Percentiles rank a stretch among this genome's conserved stretches.
Evolutionary conservation across 805 yeast genomes (phyloP).

Genomic region (Metschnikowia chrysomelidarum): DNA sequence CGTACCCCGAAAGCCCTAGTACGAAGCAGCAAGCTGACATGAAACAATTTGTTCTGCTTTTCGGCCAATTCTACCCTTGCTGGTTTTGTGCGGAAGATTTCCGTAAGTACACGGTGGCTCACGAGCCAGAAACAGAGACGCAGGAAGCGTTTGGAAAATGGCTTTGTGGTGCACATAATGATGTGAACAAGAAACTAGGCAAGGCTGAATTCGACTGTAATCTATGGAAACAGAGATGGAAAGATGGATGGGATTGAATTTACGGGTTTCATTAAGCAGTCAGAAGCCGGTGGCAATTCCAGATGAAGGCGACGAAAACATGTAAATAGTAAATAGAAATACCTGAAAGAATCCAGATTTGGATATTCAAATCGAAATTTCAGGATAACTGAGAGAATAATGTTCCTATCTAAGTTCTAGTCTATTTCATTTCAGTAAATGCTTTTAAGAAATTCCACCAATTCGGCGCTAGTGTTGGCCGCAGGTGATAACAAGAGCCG

Average conservation of each 20-base stretch:
- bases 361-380: no score
- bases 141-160: constrained; percentile 84
- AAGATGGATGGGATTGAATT: constrained; percentile 80
- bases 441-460: constrained; percentile 30
- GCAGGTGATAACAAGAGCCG: constrained; percentile 23
- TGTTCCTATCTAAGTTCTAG: no score
- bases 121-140: constrained; percentile 56
- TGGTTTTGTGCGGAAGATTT: constrained; percentile 92
- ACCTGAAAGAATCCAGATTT: no score
- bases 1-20: constrained; percentile 72
- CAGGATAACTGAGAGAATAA: no score
- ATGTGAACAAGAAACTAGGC: constrained; percentile 82
- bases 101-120: constrained; percentile 50
- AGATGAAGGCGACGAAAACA: no score
- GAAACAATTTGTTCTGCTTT: constrained; percentile 62
- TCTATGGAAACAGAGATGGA: constrained; percentile 93
- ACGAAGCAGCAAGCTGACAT: constrained; percentile 65
- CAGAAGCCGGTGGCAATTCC: no score
- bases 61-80: constrained; percentile 87
- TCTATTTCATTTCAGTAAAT: constrained; percentile 20
- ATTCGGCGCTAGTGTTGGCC: constrained; percentile 27
- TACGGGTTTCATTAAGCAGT: no score
- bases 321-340: constrained; percentile 1
- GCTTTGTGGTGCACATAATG: constrained; percentile 95
- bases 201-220: constrained; percentile 84